phyloP scores from a whole-genome alignment of 2,329 filamentous ascomycete genomes.

The Aureobasidium namibiae region DNA sequence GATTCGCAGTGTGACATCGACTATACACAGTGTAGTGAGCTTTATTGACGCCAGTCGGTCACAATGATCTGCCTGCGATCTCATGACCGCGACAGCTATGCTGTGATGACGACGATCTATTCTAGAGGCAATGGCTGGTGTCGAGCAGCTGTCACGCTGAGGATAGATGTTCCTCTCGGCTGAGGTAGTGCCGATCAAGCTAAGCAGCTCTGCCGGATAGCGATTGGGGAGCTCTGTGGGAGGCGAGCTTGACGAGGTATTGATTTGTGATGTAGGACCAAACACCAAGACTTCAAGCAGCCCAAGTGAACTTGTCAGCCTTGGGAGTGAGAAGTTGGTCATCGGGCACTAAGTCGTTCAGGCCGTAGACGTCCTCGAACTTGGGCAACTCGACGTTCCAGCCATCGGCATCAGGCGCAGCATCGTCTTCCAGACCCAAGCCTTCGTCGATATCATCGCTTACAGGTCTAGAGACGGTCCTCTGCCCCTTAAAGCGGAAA shows the following conservation, averaged over 20 bases:
- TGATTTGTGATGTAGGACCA: neutral
- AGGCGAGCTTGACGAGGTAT: too few relatives aligned
- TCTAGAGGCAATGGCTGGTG: too few relatives aligned
- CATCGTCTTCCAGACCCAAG: constrained; percentile 14
- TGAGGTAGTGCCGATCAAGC: too few relatives aligned
- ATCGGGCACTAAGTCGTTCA: constrained; percentile 13
- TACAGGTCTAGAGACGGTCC: neutral
- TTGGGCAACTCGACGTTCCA: constrained; percentile 15
- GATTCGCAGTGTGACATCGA: neutral
- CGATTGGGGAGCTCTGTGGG: neutral
- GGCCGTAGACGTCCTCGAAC: constrained; percentile 14
- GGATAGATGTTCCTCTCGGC: neutral
- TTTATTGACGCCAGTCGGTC: neutral
- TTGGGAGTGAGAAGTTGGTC: constrained; percentile 8
- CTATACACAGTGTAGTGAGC: too few relatives aligned
- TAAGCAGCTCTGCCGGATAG: neutral
- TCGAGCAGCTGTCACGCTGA: neutral
- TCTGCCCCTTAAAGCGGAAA: constrained; percentile 24
- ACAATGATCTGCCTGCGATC: neutral
- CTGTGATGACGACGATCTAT: neutral
- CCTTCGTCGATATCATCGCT: constrained; percentile 19
- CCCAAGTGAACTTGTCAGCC: constrained; percentile 9
- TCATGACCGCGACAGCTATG: neutral
- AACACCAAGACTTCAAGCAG: neutral
- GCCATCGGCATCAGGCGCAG: constrained; percentile 10